Evolutionary conservation across 768 basidiomycete genomes (phyloP).

Genomic region (Hericium coralloides): DNA sequence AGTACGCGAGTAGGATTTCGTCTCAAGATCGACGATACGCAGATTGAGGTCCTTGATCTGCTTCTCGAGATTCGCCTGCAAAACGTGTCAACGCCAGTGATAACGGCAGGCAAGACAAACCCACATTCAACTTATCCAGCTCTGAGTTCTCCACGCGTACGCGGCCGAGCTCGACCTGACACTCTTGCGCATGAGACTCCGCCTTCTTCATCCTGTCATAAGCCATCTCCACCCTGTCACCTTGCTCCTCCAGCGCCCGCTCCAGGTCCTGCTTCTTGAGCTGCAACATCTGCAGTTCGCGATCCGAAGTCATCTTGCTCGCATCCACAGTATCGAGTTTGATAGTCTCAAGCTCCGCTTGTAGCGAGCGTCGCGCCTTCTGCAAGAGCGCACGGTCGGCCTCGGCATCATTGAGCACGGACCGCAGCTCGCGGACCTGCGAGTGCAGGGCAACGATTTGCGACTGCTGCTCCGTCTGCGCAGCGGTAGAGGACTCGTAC

Average conservation of each 20-base stretch:
- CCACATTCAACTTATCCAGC: slow-evolving; percentile 68
- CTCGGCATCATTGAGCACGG: slow-evolving; percentile 79
- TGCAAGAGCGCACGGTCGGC: slow-evolving; percentile 71
- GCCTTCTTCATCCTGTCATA: slow-evolving; percentile 77
- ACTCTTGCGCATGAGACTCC: slow-evolving; percentile 66
- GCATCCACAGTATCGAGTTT: slow-evolving; percentile 68
- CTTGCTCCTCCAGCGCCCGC: slow-evolving; percentile 68
- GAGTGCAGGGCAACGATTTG: slow-evolving; percentile 80
- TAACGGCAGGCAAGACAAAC: slow-evolving; percentile 13
- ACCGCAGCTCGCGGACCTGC: slow-evolving; percentile 76
- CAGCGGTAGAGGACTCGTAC: slow-evolving; percentile 61
- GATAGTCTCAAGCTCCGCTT: slow-evolving; percentile 74
- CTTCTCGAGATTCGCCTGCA: slow-evolving; percentile 74
- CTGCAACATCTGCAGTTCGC: slow-evolving; percentile 65
- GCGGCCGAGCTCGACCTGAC: slow-evolving; percentile 67
- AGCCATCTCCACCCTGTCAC: slow-evolving; percentile 62
- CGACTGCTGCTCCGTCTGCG: slow-evolving; percentile 72
- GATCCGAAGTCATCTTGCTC: slow-evolving; percentile 59
- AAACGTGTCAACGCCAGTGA: slow-evolving; percentile 3
- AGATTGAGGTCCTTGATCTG: slow-evolving; percentile 80
- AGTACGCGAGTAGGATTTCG: slow-evolving; percentile 54
- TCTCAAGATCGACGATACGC: slow-evolving; percentile 76
- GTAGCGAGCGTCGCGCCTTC: slow-evolving; percentile 72
- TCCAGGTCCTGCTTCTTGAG: slow-evolving; percentile 79
- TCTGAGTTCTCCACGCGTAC: slow-evolving; percentile 76